phyloP scores from a whole-genome alignment of 768 basidiomycete species.

The Lactarius deliciosus region DNA sequence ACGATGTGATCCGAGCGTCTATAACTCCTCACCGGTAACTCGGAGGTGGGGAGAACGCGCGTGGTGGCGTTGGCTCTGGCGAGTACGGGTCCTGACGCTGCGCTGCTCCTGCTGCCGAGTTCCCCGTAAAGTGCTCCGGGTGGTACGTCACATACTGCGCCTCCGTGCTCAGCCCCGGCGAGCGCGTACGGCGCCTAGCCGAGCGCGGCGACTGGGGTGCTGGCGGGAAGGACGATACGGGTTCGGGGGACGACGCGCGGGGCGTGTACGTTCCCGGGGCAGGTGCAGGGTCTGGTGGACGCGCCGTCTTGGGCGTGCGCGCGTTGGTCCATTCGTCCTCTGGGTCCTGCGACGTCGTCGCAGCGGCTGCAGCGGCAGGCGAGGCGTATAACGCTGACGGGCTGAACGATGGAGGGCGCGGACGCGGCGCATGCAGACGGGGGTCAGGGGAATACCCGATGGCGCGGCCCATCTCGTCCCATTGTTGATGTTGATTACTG shows the following conservation, averaged over 20 bases:
- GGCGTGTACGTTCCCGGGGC: not conserved
- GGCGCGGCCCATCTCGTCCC: slow-evolving; percentile 52
- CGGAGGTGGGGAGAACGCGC: slow-evolving; percentile 15
- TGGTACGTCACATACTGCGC: slow-evolving; percentile 1
- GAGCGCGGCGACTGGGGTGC: slow-evolving; percentile 1
- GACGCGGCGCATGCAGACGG: slow-evolving; percentile 52
- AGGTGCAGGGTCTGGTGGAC: not conserved
- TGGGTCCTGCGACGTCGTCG: not conserved
- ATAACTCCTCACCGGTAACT: slow-evolving; percentile 7
- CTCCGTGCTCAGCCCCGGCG: not conserved
- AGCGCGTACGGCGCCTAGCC: not conserved
- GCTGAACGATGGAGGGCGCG: slow-evolving; percentile 31
- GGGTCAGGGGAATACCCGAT: slow-evolving; percentile 49
- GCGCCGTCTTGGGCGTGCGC: slow-evolving; percentile 7
- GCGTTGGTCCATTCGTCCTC: slow-evolving; percentile 21
- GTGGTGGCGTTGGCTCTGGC: not conserved
- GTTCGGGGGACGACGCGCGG: not conserved
- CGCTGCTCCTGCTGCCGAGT: not conserved
- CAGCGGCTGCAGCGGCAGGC: slow-evolving; percentile 8
- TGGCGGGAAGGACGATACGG: not conserved
- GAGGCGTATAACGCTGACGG: slow-evolving; percentile 15
- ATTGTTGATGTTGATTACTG: slow-evolving; percentile 51
- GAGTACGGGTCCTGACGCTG: not conserved
- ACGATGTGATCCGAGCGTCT: too few species aligned
- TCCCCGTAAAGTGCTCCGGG: slow-evolving; percentile 1